These are phyloP conservation scores for Pseudocercospora fijiensis DNA, from an alignment of 2,329 filamentous ascomycete genomes.

Conservation along the genomic window DNA sequence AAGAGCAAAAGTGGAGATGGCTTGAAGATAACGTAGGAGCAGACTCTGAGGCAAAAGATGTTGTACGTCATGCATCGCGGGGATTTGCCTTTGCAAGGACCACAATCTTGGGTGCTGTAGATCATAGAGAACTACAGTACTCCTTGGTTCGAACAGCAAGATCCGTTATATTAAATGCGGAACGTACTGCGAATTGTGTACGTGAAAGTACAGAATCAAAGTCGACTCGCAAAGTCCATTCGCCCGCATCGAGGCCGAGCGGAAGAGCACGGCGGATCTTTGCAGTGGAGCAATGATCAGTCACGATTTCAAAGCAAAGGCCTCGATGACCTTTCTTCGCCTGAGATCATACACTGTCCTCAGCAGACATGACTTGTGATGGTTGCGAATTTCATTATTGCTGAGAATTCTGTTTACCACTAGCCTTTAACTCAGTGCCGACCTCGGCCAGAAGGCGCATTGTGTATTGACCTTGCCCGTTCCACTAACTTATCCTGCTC, in stretches of 20 bases:
- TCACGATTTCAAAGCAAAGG: conserved; percentile 3
- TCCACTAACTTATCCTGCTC: not conserved
- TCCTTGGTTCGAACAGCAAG: not conserved
- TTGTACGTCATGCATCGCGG: conserved; percentile 2
- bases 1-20: no score
- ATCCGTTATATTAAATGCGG: no score
- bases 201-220: not conserved
- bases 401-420: not conserved
- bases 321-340: not conserved
- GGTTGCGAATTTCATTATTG: not conserved
- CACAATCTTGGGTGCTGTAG: not conserved
- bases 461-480: not conserved
- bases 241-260: not conserved
- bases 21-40: no score
- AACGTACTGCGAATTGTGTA: not conserved
- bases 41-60: not conserved
- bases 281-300: not conserved
- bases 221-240: not conserved
- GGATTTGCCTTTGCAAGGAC: not conserved
- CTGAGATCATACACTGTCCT: not conserved
- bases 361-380: not conserved
- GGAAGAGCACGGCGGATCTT: not conserved
- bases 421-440: conserved; percentile 2
- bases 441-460: conserved; percentile 1
- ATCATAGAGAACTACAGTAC: not conserved